Evolutionary conservation across 352 stramenopile genomes (phyloP).

Genomic region (Lagenidium sp.): DNA sequence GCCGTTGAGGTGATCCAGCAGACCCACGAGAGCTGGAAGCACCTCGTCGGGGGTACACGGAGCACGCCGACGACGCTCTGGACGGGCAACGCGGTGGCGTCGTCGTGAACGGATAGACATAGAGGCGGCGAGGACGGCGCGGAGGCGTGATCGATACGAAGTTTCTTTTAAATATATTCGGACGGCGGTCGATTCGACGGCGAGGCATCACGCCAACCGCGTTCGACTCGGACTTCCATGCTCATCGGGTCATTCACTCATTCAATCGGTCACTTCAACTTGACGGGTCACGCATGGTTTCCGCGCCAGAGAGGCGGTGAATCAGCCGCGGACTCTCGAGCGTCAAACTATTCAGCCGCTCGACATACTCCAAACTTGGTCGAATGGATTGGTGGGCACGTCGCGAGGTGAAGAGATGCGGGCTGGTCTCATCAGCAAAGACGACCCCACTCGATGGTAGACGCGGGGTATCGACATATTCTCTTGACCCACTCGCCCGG

Average conservation of each 20-base stretch:
- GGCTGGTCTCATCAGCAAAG: constrained; percentile 8
- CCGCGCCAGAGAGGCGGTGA: constrained; percentile 15
- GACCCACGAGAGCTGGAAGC: constrained; percentile 85
- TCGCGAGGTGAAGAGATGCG: constrained; percentile 6
- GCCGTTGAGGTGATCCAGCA: constrained; percentile 88
- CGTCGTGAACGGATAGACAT: background rate
- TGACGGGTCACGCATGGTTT: too few species aligned
- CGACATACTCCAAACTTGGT: constrained; percentile 3
- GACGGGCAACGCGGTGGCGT: constrained; percentile 26
- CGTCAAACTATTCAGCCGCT: constrained; percentile 12
- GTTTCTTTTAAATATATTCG: constrained; percentile 31
- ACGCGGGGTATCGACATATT: too few species aligned
- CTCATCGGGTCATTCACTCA: too few species aligned
- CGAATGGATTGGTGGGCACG: constrained; percentile 4
- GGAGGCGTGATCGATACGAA: too few species aligned
- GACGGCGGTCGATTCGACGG: too few species aligned
- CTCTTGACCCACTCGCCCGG: background rate
- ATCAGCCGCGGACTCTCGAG: constrained; percentile 9
- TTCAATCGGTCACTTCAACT: too few species aligned
- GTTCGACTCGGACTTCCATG: too few species aligned
- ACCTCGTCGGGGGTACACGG: constrained; percentile 52
- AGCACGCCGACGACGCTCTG: constrained; percentile 45
- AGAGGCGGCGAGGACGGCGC: background rate
- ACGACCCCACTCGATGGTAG: constrained; percentile 5
- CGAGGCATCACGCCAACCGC: too few species aligned